A percentile compares a stretch with the other conserved stretches of the same genome.
Conservation (phyloP, 2,329 filamentous ascomycete species). For the Dothideomycetidae sp. region DNA sequence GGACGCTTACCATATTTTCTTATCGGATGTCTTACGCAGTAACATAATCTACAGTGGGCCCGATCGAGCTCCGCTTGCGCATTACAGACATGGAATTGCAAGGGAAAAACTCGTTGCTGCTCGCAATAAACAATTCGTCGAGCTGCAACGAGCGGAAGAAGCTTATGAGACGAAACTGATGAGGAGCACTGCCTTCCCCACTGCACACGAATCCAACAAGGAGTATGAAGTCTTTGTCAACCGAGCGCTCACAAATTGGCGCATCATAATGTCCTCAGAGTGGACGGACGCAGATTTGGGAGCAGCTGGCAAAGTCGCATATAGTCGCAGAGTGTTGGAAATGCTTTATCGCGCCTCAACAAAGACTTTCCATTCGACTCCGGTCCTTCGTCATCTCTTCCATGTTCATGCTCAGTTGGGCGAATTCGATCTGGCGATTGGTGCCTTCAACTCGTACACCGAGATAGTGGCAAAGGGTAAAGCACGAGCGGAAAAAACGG, state of each 20-base stretch:
- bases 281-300: slow-evolving; percentile 75
- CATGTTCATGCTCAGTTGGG: slow-evolving; percentile 73
- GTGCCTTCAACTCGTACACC: slow-evolving; percentile 82
- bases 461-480: slow-evolving; percentile 78
- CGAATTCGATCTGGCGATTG: slow-evolving; percentile 83
- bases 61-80: slow-evolving; percentile 14
- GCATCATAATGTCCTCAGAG: slow-evolving; percentile 58
- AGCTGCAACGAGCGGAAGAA: slow-evolving; percentile 65
- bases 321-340: slow-evolving; percentile 64
- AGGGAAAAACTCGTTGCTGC: slow-evolving; percentile 16
- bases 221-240: slow-evolving; percentile 75
- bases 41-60: slow-evolving; percentile 40
- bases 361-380: slow-evolving; percentile 89
- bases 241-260: slow-evolving; percentile 73
- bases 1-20: slow-evolving; percentile 68
- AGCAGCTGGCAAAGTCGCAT: slow-evolving; percentile 59
- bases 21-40: slow-evolving; percentile 61
- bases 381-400: slow-evolving; percentile 75
- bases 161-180: slow-evolving; percentile 69
- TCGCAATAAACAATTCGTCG: slow-evolving; percentile 45
- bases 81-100: slow-evolving; percentile 12
- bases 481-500: slow-evolving; percentile 61
- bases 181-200: slow-evolving; percentile 68
- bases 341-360: slow-evolving; percentile 80
- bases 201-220: slow-evolving; percentile 60